A percentile compares a stretch with the other conserved stretches of the same genome.
These are phyloP conservation scores for Blastobotrys parvus DNA, from an alignment of 805 yeast genomes.

Conservation along the genomic window DNA sequence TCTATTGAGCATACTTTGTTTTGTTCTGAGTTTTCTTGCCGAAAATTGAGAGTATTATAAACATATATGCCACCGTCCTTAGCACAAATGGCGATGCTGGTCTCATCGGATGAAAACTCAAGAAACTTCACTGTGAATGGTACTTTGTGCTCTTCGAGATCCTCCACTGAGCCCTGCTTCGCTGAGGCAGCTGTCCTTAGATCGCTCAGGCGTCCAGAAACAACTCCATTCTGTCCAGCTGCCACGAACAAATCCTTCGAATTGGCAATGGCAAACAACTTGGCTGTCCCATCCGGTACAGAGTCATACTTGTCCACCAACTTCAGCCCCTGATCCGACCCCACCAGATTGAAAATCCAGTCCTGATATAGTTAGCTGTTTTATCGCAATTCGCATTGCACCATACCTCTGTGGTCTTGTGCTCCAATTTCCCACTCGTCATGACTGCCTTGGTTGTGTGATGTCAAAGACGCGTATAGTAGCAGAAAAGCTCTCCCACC, in stretches of 20 bases:
- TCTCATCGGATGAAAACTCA: constrained; percentile 21
- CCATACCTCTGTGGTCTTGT: too few species aligned
- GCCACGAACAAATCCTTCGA: constrained; percentile 18
- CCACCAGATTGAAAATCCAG: constrained; percentile 17
- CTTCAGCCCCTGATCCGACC: constrained; percentile 6
- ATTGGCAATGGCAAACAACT: constrained; percentile 22
- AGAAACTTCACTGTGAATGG: constrained; percentile 11
- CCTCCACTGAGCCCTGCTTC: constrained; percentile 4
- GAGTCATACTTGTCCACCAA: constrained; percentile 10
- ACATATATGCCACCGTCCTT: constrained; percentile 5
- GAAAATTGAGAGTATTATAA: not conserved
- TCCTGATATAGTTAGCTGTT: too few species aligned
- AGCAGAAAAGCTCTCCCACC: too few species aligned
- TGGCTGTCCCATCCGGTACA: constrained; percentile 11
- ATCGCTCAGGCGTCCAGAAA: constrained; percentile 14
- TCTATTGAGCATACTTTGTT: not conserved
- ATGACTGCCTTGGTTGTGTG: too few species aligned
- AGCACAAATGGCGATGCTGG: constrained; percentile 12
- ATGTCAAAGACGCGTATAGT: too few species aligned
- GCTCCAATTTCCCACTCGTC: too few species aligned
- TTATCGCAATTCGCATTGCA: too few species aligned
- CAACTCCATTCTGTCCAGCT: constrained; percentile 16
- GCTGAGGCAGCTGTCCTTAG: constrained; percentile 13
- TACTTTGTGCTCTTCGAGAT: constrained; percentile 4
- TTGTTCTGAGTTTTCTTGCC: not conserved